Conservation (phyloP, 164 flowering plant species). For the Vitis rotundifolia region DNA sequence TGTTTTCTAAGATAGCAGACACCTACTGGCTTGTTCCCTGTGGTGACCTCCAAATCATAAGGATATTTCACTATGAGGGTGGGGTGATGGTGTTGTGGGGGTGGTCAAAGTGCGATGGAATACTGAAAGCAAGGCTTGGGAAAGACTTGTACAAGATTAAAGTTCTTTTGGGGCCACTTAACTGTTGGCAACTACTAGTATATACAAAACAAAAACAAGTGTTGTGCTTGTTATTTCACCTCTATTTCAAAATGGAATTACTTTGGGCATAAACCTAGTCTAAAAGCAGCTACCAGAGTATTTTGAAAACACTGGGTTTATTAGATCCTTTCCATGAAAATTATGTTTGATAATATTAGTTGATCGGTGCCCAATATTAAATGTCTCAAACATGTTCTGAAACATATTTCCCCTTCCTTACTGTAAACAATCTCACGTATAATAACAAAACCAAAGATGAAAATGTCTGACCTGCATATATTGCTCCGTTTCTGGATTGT, state of each 20-base stretch:
- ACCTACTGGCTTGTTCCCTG: not conserved
- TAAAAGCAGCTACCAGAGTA: too few species aligned
- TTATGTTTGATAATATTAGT: not conserved
- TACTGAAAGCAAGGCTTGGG: not conserved
- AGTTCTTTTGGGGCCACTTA: not conserved
- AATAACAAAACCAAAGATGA: not conserved
- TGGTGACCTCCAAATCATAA: not conserved
- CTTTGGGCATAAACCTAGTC: too few species aligned
- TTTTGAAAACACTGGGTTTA: not conserved
- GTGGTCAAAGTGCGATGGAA: not conserved
- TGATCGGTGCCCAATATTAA: not conserved
- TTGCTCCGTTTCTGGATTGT: constrained; percentile 6
- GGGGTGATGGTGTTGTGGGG: too few species aligned
- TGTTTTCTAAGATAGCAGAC: not conserved
- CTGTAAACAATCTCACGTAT: not conserved
- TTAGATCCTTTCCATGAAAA: not conserved
- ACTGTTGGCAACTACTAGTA: not conserved
- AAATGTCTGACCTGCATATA: constrained; percentile 19
- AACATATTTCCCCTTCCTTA: not conserved
- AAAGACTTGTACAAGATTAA: not conserved
- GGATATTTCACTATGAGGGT: too few species aligned
- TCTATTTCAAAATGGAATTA: too few species aligned
- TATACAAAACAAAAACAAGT: not conserved
- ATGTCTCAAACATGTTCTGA: not conserved
- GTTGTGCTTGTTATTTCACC: not conserved